These are phyloP conservation scores for Malassezia sympodialis DNA, from an alignment of 1,284 basidiomycete genomes.

Conservation along the genomic window DNA sequence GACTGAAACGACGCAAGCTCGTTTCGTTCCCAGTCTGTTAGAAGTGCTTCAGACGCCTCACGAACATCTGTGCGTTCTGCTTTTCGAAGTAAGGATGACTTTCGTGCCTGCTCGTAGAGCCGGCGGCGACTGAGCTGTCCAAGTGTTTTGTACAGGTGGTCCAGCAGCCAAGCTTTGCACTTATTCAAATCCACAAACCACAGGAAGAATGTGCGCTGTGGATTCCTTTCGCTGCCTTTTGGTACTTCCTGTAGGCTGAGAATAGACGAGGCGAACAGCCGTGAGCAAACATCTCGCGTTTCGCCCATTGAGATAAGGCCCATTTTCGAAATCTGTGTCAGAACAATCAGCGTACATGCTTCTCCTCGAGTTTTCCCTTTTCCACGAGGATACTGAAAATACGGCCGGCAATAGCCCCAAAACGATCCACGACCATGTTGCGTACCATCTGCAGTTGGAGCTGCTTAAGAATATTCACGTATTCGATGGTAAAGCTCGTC, in stretches of 20 bases:
- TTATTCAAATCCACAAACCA: slow-evolving; percentile 43
- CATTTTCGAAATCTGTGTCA: slow-evolving; percentile 70
- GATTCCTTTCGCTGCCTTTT: slow-evolving; percentile 40
- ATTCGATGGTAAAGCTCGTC: slow-evolving; percentile 60
- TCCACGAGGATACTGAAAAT: slow-evolving; percentile 71
- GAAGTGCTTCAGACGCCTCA: slow-evolving; percentile 24
- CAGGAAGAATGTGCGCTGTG: slow-evolving; percentile 42
- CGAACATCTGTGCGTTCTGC: slow-evolving; percentile 39
- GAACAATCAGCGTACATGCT: slow-evolving; percentile 59
- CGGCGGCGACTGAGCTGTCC: slow-evolving; percentile 27
- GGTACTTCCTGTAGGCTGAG: slow-evolving; percentile 44
- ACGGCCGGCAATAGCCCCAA: slow-evolving; percentile 74
- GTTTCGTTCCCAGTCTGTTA: slow-evolving; percentile 33
- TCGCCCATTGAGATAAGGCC: slow-evolving; percentile 84
- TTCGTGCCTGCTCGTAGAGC: slow-evolving; percentile 30
- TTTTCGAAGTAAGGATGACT: slow-evolving; percentile 29
- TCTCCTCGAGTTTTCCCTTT: slow-evolving; percentile 92
- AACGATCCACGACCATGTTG: slow-evolving; percentile 68
- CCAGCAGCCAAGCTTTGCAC: slow-evolving; percentile 38
- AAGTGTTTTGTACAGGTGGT: slow-evolving; percentile 39
- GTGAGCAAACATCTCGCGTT: slow-evolving; percentile 67
- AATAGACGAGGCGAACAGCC: slow-evolving; percentile 52
- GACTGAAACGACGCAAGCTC: slow-evolving; percentile 22
- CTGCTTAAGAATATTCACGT: slow-evolving; percentile 63
- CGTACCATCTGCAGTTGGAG: slow-evolving; percentile 67